These are phyloP conservation scores for Pichia sp. DNA, from an alignment of 1,139 yeast species.

Conservation along the genomic window DNA sequence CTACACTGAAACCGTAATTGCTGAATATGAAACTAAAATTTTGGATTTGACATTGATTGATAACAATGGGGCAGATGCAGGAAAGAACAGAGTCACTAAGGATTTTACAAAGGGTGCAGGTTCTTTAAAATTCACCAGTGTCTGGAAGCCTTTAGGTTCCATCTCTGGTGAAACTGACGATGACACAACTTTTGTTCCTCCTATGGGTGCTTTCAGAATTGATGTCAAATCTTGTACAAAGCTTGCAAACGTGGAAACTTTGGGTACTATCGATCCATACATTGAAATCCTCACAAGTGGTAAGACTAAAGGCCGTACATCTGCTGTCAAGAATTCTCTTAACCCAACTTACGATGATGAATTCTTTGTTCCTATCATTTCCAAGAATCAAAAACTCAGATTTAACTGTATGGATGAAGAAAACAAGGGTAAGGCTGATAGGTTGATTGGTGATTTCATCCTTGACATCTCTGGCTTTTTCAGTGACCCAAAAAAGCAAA, in stretches of 20 bases:
- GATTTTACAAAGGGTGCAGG: constrained; percentile 47
- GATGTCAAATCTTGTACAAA: constrained; percentile 52
- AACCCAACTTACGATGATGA: constrained; percentile 57
- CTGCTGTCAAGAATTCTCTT: constrained; percentile 44
- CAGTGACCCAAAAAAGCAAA: constrained; percentile 11
- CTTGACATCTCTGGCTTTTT: constrained; percentile 28
- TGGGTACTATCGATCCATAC: constrained; percentile 74
- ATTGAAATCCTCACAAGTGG: constrained; percentile 56
- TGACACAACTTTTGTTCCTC: constrained; percentile 44
- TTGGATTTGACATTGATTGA: constrained; percentile 45
- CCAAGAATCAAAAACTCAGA: constrained; percentile 55
- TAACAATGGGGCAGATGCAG: constrained; percentile 26
- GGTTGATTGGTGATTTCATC: constrained; percentile 57
- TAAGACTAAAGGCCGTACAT: constrained; percentile 51
- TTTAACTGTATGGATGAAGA: constrained; percentile 65
- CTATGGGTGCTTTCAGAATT: constrained; percentile 63
- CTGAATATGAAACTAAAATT: constrained; percentile 45
- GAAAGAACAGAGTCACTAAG: constrained; percentile 36
- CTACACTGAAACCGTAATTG: constrained; percentile 45
- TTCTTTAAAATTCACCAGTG: constrained; percentile 48
- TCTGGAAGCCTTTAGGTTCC: constrained; percentile 70
- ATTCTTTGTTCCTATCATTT: constrained; percentile 58
- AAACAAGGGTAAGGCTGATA: constrained; percentile 54
- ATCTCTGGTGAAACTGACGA: constrained; percentile 45
- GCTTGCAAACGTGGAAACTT: constrained; percentile 55